Evolutionary conservation across 768 basidiomycete genomes (phyloP).

Genomic region (Amylocystis lapponica): DNA sequence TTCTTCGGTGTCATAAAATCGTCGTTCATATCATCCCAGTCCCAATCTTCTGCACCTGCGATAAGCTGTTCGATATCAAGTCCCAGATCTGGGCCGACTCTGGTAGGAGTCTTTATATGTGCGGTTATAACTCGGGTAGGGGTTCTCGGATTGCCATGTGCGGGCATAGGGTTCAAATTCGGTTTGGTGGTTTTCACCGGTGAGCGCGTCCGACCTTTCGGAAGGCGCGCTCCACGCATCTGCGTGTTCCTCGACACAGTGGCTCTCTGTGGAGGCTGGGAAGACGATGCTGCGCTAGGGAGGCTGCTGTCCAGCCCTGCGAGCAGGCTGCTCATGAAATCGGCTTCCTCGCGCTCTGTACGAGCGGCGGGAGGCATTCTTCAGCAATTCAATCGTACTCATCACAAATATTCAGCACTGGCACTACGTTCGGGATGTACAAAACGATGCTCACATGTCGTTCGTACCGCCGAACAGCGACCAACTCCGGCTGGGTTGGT

Average conservation of each 20-base stretch:
- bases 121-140: background rate
- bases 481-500: too few species aligned
- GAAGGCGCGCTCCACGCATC: background rate
- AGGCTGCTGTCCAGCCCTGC: constrained; percentile 44
- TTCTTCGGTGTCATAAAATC: constrained; percentile 50
- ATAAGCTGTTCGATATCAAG: constrained; percentile 45
- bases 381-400: too few species aligned
- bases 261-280: constrained; percentile 5
- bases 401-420: too few species aligned
- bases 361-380: constrained; percentile 33
- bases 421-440: too few species aligned
- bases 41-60: constrained; percentile 68
- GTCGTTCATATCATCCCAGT: constrained; percentile 53
- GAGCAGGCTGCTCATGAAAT: constrained; percentile 51
- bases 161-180: too few species aligned
- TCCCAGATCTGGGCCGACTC: constrained; percentile 12
- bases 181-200: background rate
- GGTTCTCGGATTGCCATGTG: background rate
- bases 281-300: constrained; percentile 27
- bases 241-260: constrained; percentile 6
- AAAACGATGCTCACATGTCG: too few species aligned
- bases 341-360: constrained; percentile 45
- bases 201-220: background rate
- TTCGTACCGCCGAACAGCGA: too few species aligned
- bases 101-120: constrained; percentile 2